Conservation (phyloP, 768 basidiomycete genomes). For the Cyclocybe cylindracea region DNA sequence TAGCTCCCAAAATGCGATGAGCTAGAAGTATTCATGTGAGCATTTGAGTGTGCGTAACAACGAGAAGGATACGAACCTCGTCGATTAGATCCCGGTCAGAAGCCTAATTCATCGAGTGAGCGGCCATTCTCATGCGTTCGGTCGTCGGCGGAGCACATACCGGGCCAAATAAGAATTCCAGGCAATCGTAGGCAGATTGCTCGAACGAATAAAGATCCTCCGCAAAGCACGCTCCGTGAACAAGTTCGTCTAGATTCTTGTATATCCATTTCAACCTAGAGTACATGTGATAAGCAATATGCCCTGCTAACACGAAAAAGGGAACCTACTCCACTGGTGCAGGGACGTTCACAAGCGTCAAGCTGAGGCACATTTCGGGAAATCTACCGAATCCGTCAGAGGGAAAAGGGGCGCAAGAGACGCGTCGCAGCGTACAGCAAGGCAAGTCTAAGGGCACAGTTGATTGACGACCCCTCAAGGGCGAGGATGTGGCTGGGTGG, state of each 20-base stretch:
- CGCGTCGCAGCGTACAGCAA: constrained; percentile 50
- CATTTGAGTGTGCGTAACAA: background rate
- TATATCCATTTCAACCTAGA: constrained; percentile 59
- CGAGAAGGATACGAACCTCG: constrained; percentile 44
- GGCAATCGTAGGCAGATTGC: constrained; percentile 60
- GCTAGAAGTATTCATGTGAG: constrained; percentile 32
- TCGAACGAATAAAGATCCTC: constrained; percentile 69
- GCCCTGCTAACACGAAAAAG: constrained; percentile 1
- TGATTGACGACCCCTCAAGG: constrained; percentile 58
- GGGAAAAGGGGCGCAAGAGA: background rate
- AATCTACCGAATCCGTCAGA: constrained; percentile 45
- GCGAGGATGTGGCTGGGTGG: constrained; percentile 74
- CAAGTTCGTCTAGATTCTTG: constrained; percentile 62
- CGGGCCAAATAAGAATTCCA: constrained; percentile 54
- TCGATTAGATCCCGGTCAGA: constrained; percentile 61
- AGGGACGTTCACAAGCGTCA: constrained; percentile 70
- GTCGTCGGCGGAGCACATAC: constrained; percentile 16
- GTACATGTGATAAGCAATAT: constrained; percentile 3
- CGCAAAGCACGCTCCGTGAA: constrained; percentile 64
- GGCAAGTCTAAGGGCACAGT: constrained; percentile 63
- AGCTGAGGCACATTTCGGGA: constrained; percentile 68
- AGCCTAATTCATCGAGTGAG: constrained; percentile 34
- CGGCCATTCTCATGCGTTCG: background rate
- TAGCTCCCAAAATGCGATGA: constrained; percentile 67
- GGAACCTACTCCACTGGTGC: constrained; percentile 62